A percentile compares a stretch with the other conserved stretches of the same genome.
Evolutionary conservation across 164 flowering plant genomes (phyloP).

Genomic region (Paratinospora sagittata): DNA sequence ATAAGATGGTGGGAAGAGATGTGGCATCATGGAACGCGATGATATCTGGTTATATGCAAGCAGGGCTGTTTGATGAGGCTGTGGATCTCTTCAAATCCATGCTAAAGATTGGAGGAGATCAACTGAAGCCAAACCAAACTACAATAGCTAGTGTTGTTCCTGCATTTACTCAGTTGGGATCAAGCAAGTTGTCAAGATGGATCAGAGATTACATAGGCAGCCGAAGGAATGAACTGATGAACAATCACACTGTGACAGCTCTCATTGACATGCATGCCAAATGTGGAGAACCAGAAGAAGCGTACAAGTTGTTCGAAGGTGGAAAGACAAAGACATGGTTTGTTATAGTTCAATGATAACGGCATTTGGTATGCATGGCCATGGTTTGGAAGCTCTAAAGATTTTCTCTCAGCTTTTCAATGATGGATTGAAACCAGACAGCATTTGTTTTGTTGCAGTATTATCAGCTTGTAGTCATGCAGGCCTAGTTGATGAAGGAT

Average conservation of each 20-base stretch:
- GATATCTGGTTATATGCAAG: constrained; percentile 14
- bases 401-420: constrained; percentile 14
- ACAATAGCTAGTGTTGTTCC: constrained; percentile 15
- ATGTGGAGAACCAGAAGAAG: constrained; percentile 18
- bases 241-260: constrained; percentile 16
- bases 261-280: constrained; percentile 24
- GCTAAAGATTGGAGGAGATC: constrained; percentile 7
- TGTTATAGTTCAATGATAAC: constrained; percentile 21
- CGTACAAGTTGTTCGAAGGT: constrained; percentile 16
- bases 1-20: constrained; percentile 17
- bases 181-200: constrained; percentile 11
- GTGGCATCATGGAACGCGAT: constrained; percentile 24
- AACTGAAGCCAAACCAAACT: constrained; percentile 14
- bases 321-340: constrained; percentile 18
- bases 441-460: constrained; percentile 19
- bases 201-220: constrained; percentile 12
- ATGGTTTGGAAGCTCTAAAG: constrained; percentile 14
- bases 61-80: constrained; percentile 14
- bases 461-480: constrained; percentile 24
- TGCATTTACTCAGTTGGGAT: constrained; percentile 19
- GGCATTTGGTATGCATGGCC: constrained; percentile 20
- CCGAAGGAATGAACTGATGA: constrained; percentile 12
- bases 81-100: constrained; percentile 18
- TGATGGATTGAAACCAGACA: constrained; percentile 19
- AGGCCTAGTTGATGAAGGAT: constrained; percentile 21